These are phyloP conservation scores for Metschnikowia noctiluminum DNA, from an alignment of 805 yeast genomes.

Conservation along the genomic window DNA sequence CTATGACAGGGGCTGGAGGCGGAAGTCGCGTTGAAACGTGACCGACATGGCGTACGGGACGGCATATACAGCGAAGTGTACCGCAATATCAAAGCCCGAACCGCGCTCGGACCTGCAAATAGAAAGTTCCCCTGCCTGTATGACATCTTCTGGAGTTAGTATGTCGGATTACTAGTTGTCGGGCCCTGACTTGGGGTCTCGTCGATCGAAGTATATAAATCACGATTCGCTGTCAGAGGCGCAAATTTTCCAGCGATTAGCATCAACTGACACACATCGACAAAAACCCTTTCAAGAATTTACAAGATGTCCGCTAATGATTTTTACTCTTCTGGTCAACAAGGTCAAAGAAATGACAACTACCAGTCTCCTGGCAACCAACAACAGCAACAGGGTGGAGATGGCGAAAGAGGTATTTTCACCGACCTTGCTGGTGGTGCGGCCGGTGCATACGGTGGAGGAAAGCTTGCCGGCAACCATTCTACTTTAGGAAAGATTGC, in stretches of 20 bases:
- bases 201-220: not conserved
- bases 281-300: not conserved
- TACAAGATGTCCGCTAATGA: conserved; percentile 54
- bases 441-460: conserved; percentile 38
- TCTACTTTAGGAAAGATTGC: conserved; percentile 43
- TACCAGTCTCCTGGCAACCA: conserved; percentile 7
- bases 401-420: conserved; percentile 28
- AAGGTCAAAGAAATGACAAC: conserved; percentile 17
- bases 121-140: conserved; percentile 1
- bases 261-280: not conserved
- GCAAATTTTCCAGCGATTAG: not conserved
- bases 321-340: conserved; percentile 44
- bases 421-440: conserved; percentile 29
- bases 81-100: not conserved
- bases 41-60: not conserved
- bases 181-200: not conserved
- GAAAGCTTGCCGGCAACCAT: conserved; percentile 30
- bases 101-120: not conserved
- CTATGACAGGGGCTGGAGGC: not conserved
- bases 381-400: conserved; percentile 15
- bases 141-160: not conserved
- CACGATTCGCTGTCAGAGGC: not conserved
- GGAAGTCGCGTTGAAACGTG: conserved; percentile 1
- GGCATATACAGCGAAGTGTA: not conserved
- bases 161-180: not conserved